phyloP scores from a whole-genome alignment of 2,329 filamentous ascomycete species.

The Fusarium zealandicum region DNA sequence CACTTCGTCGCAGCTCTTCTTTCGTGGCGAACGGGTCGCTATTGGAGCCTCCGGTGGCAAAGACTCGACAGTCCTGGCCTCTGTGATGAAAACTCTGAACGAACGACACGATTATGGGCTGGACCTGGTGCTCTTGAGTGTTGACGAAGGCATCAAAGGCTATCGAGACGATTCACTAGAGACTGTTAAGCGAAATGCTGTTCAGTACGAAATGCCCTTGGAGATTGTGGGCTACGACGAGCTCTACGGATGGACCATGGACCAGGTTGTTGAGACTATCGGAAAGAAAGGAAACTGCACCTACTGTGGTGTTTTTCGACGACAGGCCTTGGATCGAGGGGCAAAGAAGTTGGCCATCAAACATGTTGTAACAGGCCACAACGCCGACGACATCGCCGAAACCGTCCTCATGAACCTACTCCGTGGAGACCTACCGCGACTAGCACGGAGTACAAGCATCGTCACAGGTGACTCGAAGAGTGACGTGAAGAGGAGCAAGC shows the following conservation, averaged over 20 bases:
- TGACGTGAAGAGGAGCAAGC: conserved; percentile 94
- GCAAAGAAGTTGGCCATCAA: conserved; percentile 86
- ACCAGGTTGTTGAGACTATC: conserved; percentile 94
- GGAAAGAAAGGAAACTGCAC: conserved; percentile 99
- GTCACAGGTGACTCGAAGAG: conserved; percentile 79
- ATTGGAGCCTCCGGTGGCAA: conserved; percentile 98
- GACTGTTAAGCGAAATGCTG: conserved; percentile 92
- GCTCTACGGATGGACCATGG: conserved; percentile 99
- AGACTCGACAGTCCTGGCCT: conserved; percentile 94
- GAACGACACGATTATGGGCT: conserved; percentile 87
- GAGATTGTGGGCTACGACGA: conserved; percentile 93
- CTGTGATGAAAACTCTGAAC: conserved; percentile 92
- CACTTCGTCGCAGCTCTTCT: conserved; percentile 79
- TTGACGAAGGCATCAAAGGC: conserved; percentile 97
- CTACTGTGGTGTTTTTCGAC: conserved; percentile 94
- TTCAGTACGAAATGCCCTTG: conserved; percentile 89
- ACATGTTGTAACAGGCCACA: conserved; percentile 97
- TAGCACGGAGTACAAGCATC: conserved; percentile 90
- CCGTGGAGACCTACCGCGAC: conserved; percentile 84
- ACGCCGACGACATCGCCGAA: conserved; percentile 96
- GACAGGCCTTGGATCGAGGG: conserved; percentile 92
- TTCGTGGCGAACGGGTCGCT: conserved; percentile 82
- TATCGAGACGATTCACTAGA: conserved; percentile 96
- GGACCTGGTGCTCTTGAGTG: conserved; percentile 84
- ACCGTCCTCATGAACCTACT: conserved; percentile 98